phyloP scores from a whole-genome alignment of 257 asterid genomes.

The Primulina tabacum region DNA sequence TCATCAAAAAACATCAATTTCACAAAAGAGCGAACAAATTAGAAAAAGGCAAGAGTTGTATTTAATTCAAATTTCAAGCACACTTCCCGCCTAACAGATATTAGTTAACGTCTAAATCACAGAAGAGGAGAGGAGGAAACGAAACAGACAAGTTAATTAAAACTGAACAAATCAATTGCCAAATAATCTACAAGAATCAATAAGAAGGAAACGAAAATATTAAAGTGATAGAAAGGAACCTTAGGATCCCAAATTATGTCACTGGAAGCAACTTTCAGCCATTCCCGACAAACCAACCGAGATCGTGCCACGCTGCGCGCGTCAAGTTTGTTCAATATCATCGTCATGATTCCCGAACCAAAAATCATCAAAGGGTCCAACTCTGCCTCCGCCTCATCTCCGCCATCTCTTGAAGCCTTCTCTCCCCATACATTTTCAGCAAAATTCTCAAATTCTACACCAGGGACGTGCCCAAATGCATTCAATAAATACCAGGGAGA shows the following conservation, averaged over 20 bases:
- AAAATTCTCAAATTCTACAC: not conserved
- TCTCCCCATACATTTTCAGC: not conserved
- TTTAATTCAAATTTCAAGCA: not conserved
- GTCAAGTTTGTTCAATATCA: slow-evolving; percentile 52
- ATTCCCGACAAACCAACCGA: slow-evolving; percentile 55
- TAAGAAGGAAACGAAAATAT: not conserved
- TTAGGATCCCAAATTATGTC: slow-evolving; percentile 65
- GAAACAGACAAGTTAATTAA: not conserved
- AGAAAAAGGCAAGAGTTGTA: not conserved
- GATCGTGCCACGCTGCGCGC: slow-evolving; percentile 71
- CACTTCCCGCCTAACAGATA: not conserved
- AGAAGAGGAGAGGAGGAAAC: not conserved
- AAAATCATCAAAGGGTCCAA: slow-evolving; percentile 53
- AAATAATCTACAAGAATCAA: slow-evolving; percentile 11
- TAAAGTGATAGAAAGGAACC: slow-evolving; percentile 32
- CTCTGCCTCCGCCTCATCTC: slow-evolving; percentile 22
- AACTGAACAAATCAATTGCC: slow-evolving; percentile 12
- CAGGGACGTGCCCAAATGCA: not conserved
- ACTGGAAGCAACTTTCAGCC: slow-evolving; percentile 59
- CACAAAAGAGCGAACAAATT: not conserved
- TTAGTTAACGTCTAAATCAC: not conserved
- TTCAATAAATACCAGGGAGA: not conserved
- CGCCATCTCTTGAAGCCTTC: not conserved
- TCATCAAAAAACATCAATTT: not conserved
- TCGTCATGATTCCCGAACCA: slow-evolving; percentile 58